phyloP scores from a whole-genome alignment of 208 protist genomes.

The Leishmania lainsoni region DNA sequence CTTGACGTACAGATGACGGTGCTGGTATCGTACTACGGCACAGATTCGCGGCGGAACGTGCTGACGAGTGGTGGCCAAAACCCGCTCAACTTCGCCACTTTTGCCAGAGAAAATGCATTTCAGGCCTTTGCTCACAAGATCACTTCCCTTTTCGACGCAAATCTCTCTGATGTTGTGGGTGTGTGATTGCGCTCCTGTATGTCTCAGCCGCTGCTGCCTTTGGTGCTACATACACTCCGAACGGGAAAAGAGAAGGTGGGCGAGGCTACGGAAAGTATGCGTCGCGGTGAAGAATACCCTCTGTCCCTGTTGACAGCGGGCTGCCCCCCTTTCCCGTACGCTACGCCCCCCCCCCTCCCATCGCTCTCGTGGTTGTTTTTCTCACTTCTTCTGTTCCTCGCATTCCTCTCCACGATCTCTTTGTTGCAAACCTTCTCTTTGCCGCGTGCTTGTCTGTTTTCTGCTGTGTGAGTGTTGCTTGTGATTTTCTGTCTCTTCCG shows the following conservation, averaged over 20 bases:
- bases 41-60: conserved; percentile 45
- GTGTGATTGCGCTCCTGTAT: not conserved
- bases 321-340: not conserved
- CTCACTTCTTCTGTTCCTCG: not conserved
- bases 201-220: not conserved
- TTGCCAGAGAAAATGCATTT: conserved; percentile 38
- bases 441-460: not conserved
- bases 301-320: not conserved
- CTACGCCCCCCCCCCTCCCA: too few species aligned
- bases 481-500: not conserved
- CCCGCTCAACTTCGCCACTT: conserved; percentile 69
- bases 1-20: conserved; percentile 36
- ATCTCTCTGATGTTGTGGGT: conserved; percentile 8
- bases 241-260: not conserved
- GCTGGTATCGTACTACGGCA: conserved; percentile 81
- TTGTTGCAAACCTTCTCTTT: not conserved
- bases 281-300: not conserved
- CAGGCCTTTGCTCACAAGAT: conserved; percentile 30
- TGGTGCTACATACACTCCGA: not conserved
- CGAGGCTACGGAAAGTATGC: not conserved
- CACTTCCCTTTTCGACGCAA: conserved; percentile 24
- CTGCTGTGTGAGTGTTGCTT: too few species aligned
- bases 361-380: not conserved
- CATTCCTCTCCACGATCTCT: not conserved
- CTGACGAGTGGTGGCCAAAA: conserved; percentile 73